Conservation (phyloP, 192 early-diverging fungal genomes). For the Funneliformis mosseae region DNA sequence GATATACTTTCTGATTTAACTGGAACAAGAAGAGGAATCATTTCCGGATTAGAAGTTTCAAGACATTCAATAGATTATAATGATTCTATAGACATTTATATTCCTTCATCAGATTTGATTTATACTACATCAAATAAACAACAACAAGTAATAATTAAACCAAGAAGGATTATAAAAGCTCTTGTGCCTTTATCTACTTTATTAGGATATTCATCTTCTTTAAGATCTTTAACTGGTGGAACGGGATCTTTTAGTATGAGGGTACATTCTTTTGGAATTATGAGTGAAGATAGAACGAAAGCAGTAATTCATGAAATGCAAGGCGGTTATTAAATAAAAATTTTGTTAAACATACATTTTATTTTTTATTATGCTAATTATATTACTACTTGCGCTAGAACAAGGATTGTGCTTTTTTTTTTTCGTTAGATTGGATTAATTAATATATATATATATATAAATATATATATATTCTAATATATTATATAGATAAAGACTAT, state of each 20-base stretch:
- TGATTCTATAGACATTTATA: conserved; percentile 41
- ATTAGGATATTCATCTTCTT: conserved; percentile 79
- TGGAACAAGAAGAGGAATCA: conserved; percentile 71
- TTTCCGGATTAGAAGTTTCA: conserved; percentile 58
- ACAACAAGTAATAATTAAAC: conserved; percentile 28
- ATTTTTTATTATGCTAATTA: too few relatives aligned
- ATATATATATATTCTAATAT: too few relatives aligned
- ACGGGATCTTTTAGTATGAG: conserved; percentile 84
- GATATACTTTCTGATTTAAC: conserved; percentile 79
- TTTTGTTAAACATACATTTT: too few relatives aligned
- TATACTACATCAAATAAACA: conserved; percentile 35
- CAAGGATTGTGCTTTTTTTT: too few relatives aligned
- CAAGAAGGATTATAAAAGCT: conserved; percentile 50
- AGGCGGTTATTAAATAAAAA: conserved; percentile 35
- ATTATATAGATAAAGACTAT: too few relatives aligned
- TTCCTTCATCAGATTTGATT: conserved; percentile 44
- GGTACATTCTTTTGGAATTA: conserved; percentile 77
- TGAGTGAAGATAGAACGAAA: conserved; percentile 72
- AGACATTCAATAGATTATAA: conserved; percentile 38
- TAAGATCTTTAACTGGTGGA: conserved; percentile 89
- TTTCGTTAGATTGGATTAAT: too few relatives aligned
- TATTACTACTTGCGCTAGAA: too few relatives aligned
- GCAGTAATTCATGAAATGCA: conserved; percentile 66
- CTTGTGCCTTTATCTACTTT: conserved; percentile 78
- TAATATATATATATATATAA: too few relatives aligned